Conservation (phyloP, 1,284 basidiomycete genomes). For the Phellopilus nigrolimitatus region DNA sequence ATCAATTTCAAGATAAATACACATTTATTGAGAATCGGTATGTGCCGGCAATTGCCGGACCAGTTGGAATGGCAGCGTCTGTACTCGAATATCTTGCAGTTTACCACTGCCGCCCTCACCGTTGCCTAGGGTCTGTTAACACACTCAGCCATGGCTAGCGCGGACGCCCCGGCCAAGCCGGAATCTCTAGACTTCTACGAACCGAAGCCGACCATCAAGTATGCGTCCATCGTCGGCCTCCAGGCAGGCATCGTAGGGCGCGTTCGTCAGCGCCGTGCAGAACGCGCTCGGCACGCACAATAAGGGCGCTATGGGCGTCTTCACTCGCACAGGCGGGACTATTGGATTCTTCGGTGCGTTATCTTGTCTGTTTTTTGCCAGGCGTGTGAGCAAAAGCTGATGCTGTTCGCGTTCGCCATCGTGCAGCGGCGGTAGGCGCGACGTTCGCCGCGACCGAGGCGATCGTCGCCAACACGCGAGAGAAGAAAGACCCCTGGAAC, state of each 20-base stretch:
- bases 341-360: slow-evolving; percentile 77
- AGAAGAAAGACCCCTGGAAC: slow-evolving; percentile 81
- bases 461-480: slow-evolving; percentile 75
- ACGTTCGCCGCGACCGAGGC: slow-evolving; percentile 83
- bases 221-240: slow-evolving; percentile 59
- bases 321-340: slow-evolving; percentile 74
- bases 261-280: slow-evolving; percentile 77
- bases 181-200: slow-evolving; percentile 36
- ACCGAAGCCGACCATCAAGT: slow-evolving; percentile 52
- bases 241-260: slow-evolving; percentile 72
- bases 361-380: neutral
- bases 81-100: neutral
- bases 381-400: neutral
- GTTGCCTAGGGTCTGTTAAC: slow-evolving; percentile 46
- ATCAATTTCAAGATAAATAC: neutral
- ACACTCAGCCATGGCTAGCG: slow-evolving; percentile 5
- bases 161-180: neutral
- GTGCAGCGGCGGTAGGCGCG: slow-evolving; percentile 84
- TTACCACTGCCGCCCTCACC: neutral
- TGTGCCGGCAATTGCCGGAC: slow-evolving; percentile 4
- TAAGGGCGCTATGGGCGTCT: slow-evolving; percentile 82
- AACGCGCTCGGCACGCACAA: slow-evolving; percentile 81
- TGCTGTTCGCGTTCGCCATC: neutral
- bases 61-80: neutral
- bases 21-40: neutral